Base-by-base conservation (phyloP, 352 stramenopile genomes). In the Pythium aristosporum region DNA sequence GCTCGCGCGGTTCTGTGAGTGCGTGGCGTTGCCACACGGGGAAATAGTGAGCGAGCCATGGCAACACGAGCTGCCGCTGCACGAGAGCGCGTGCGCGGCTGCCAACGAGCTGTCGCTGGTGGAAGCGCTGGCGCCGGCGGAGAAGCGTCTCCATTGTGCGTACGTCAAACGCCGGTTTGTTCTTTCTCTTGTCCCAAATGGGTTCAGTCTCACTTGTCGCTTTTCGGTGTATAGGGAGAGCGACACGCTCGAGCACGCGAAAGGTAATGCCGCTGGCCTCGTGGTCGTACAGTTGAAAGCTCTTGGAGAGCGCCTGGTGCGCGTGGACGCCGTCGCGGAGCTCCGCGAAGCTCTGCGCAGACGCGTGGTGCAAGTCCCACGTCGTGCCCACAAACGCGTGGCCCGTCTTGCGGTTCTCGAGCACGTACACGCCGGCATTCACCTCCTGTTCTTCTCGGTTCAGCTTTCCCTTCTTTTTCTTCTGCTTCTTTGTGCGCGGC, bases 301-400 rank as follows among this genome's bases (percentile, higher is more conserved):
- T 74, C 25, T 34, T 70, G 4, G 56, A 55, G 10, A 91, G 76
- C 5, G 75, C 80, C 15, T 53, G 42, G 62, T 91, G 80, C 30
- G 71, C 66, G 57, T 90, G 80, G 0, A 32, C 41, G 21, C 71
- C 78, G n/a, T 57, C 64, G 43, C 62, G 53, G 16, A 91, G 54
- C 58, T 89, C 82, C 15, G 64, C 58, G 30, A 86, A 79, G 30
- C 53, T 79, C 51, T 89, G 80, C 0, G 64, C 74, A 1, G 64
- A 65, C 1, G 83, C 83, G 57, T 89, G 88, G 4, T 68, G 68
- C 13, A 92, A 64, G 47, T 92, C 83, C 83, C 81, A 92, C n/a
- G 81, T 91, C 56, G 77, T 85, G 30, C 83, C 76, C 11, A 91
- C 76, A 67, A 76, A 82, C 30, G 66, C 64, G 65, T 88, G 83